Evolutionary conservation across 768 basidiomycete genomes (phyloP), one percentile per base, ranked within the genome.

Genomic region (Pluteus cervinus): DNA sequence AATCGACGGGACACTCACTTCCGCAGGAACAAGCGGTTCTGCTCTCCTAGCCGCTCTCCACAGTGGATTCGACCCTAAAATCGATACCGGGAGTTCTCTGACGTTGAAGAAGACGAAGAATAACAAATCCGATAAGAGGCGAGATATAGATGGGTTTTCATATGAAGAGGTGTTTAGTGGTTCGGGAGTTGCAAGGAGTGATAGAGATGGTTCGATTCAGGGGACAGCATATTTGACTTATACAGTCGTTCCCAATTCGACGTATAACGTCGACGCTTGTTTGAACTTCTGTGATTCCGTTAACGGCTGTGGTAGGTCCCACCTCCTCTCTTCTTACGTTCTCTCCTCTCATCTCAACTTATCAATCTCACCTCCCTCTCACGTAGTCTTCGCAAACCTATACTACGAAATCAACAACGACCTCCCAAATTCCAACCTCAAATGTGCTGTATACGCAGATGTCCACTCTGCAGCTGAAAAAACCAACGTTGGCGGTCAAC

Each of bases 351-450:
- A 25, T 7, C 29, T n/a, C n/a, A n/a, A 23, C 28, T 17, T 21
- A 17, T 33, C 16, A 25, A 23, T 18, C 7, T 32, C 16, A 41
- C n/a, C n/a, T n/a, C n/a, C 16, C 22, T 20, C 32, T 20, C 26
- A 26, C 18, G 4, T 31, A 73, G 72, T 69, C 7, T 72, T 71
- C 42, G 69, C 59, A 12, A 74, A 74, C 43, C 38, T 74, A 17
- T 74, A 62, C 39, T 73, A 74, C 51, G 69, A 74, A 42, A 61
- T 53, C 53, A 73, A 71, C 48, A 72, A 73, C 43, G 43, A 51
- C 8, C 55, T 58, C 39, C 54, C 68, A 18, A 68, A 69, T 38
- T 73, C 71, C 0, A 71, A 71, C 42, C 56, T 72, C 48, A 73
- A 71, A 49, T 74, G 72, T 36, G 68, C 63, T 1, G 50, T 63